Base-by-base conservation (phyloP, 1,284 basidiomycete species). In the Apiotrichum laibachii region DNA sequence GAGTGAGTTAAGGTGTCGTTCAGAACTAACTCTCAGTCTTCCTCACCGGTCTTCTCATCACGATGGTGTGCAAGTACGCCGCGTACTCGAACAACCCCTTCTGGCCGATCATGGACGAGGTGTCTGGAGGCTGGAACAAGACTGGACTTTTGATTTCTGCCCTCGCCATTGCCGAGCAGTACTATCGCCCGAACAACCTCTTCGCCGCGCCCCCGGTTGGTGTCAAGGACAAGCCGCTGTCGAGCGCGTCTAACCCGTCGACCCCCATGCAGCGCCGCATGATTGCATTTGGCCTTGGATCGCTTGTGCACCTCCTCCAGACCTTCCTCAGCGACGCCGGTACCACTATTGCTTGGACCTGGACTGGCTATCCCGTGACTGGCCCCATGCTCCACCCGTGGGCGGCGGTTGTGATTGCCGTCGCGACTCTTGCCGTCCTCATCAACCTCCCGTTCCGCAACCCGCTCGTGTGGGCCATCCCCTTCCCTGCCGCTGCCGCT, bases 311-410 rank as follows among this genome's bases (percentile, higher is more conserved):
- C 79, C 83, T 85, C 15, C 68, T 94, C 0, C 90, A 95, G 70
- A 88, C 85, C 39, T 82, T 92, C 57, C 80, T 91, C 45, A 85
- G 86, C 8, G 92, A 97, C 66, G 80, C 87, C 1, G 88, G 88
- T 60, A 93, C 91, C 0, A 82, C 94, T 56, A 85, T 95, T 61
- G 86, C 90, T 2, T 95, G 90, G 89, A 87, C 88, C 0, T 96
- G 92, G 91, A 88, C 88, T 0, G 93, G 93, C 2, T 95, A 88
- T 67, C 90, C 93, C 0, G 70, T 84, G 60, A 83, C 79, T 45
- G 90, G 90, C 1, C 92, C 91, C 1, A 77, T 86, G 11, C 87
- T 91, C 2, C 85, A 90, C 69, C 77, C 88, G 2, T 86, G 90
- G 69, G 88, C 87, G 21, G 82, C 83, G 0, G 70, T 90, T 43